Conservation (phyloP, 768 basidiomycete species). For the Chiua virens region DNA sequence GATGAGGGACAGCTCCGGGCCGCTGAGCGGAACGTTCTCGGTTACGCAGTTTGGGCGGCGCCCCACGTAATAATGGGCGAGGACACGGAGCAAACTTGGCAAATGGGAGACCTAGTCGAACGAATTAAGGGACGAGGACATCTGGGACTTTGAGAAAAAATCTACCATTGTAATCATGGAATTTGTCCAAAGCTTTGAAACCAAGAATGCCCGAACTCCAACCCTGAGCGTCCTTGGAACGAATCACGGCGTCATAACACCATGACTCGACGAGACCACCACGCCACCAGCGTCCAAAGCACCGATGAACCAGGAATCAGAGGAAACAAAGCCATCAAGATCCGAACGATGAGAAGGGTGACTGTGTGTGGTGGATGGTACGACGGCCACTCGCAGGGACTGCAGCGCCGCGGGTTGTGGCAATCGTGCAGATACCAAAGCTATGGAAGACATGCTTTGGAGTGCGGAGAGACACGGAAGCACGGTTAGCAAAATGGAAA, state of each 20-base stretch:
- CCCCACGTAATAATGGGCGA: constrained; percentile 42
- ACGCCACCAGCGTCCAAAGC: constrained; percentile 92
- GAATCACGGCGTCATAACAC: constrained; percentile 67
- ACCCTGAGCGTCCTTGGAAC: constrained; percentile 67
- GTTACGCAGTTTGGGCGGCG: constrained; percentile 58
- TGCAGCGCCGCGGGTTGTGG: constrained; percentile 39
- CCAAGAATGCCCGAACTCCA: constrained; percentile 77
- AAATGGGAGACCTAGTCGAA: constrained; percentile 48
- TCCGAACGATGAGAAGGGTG: constrained; percentile 28
- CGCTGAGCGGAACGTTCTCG: constrained; percentile 54
- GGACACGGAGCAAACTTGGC: constrained; percentile 48
- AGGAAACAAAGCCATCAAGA: constrained; percentile 49
- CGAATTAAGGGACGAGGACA: not conserved
- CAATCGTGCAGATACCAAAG: constrained; percentile 86
- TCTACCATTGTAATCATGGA: constrained; percentile 68
- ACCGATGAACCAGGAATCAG: constrained; percentile 88
- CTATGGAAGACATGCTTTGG: constrained; percentile 86
- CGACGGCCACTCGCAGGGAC: constrained; percentile 57
- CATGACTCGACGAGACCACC: constrained; percentile 80
- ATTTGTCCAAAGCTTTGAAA: constrained; percentile 69
- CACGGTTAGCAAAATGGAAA: constrained; percentile 90
- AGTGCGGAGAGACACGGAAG: constrained; percentile 89
- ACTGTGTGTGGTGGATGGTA: constrained; percentile 30
- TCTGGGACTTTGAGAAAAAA: constrained; percentile 7
- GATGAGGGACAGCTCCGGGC: constrained; percentile 36